Evolutionary conservation across 495 filamentous ascomycete genomes (phyloP).

Genomic region (Beverwykella pulmonaria): DNA sequence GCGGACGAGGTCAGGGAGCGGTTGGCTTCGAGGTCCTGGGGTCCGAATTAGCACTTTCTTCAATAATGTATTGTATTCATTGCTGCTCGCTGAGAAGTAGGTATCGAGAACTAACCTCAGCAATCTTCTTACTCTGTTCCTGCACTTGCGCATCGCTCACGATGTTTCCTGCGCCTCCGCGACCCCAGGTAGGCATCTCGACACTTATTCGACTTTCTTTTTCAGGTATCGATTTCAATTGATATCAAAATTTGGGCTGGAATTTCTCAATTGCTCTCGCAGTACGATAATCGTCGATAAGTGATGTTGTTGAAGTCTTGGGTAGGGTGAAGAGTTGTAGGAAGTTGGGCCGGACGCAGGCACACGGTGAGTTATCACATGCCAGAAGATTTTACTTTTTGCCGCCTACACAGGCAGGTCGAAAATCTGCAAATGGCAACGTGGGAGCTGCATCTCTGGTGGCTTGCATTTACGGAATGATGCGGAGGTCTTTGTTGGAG

Average conservation of each 20-base stretch:
- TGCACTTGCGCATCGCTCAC: constrained; percentile 57
- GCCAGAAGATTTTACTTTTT: background rate
- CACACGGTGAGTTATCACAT: background rate
- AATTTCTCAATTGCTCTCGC: no score
- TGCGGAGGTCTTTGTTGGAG: background rate
- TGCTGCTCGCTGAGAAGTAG: background rate
- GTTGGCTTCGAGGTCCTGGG: constrained; percentile 43
- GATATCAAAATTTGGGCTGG: no score
- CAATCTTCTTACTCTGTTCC: constrained; percentile 42
- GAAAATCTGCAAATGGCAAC: background rate
- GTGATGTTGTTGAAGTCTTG: no score
- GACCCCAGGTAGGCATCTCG: constrained; percentile 46
- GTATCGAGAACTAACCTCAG: constrained; percentile 25
- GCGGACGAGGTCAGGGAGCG: constrained; percentile 29
- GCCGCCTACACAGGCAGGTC: background rate
- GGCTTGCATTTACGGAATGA: constrained; percentile 7
- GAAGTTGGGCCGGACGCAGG: background rate
- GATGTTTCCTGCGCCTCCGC: constrained; percentile 69
- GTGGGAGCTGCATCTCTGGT: background rate
- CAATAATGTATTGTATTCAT: background rate
- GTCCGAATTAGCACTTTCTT: background rate
- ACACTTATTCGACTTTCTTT: no score
- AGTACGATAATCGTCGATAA: no score
- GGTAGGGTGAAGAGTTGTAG: no score
- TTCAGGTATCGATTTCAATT: no score